Evolutionary conservation across 140 eudicot species (phyloP), one percentile per base, ranked within the genome.

Genomic region (Ambrosia hybrid): DNA sequence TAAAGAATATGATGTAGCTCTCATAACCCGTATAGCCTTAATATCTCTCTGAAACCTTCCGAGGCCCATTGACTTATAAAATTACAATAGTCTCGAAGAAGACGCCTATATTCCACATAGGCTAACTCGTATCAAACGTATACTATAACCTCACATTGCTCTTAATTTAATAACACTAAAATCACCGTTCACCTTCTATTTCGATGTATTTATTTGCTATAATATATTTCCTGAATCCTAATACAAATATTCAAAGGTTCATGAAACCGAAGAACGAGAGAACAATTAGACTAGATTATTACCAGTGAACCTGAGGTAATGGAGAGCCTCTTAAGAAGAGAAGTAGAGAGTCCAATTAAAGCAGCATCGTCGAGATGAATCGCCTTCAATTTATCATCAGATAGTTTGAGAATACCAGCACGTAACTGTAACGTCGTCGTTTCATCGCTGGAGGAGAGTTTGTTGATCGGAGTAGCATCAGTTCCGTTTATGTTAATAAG

Each of bases 261-360:
- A 62, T 5, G 14, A 48, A 13, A 73, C 14, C n/a, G n/a, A n/a
- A n/a, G 7, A 11, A 60, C 49, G 5, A 38, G 3, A 77, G 62
- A 34, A 70, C 33, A 16, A n/a, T n/a, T n/a, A n/a, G n/a, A n/a
- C 68, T 46, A 46, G 52, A 8, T 7, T 46, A 46, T 12, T 92
- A 92, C 98, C 95, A 84, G 81, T 53, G 95, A 85, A 36, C 88
- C 93, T 1, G 98, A 87, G 75, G 96, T 85, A 11, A 92, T 72
- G 1, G 89, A 82, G 9, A 92, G 82, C 51, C 30, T 77, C 74
- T 89, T 92, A 61, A 92, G 93, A 30, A 78, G 78, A 64, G 91
- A 74, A 0, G 90, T 87, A 15, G 98, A 85, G 17, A 92, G 82
- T 15, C 96, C 96, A 77, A 92, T 80, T 74, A 87, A 81, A 2